Base-by-base conservation (phyloP, 768 basidiomycete species). In the Agaricus subrufescens region DNA sequence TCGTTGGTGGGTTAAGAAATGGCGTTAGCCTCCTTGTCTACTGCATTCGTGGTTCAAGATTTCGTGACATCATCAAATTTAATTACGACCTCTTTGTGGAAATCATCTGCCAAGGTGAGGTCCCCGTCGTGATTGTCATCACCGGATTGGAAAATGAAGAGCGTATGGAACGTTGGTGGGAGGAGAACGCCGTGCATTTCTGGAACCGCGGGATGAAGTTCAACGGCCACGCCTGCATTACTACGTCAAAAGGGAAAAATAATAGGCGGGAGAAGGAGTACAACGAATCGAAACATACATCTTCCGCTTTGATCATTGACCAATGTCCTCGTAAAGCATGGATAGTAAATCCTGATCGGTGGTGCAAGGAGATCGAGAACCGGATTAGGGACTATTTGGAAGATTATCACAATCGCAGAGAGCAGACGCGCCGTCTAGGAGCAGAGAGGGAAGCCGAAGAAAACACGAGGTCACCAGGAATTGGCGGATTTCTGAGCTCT, bases 21-120 rank as follows among this genome's bases (percentile, higher is more conserved):
- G 73, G 76, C 12, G 55, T 78, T 50, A 68, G 65, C 62, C 66
- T 78, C 30, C 71, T 78, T 45, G 59, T 77, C 5, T 78, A 70
- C 60, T 71, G 60, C 54, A 56, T 61, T 27, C 50, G 56, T 29
- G 60, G 52, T 5, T 15, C 50, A 19, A 34, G 60, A 25, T 53
- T 48, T 43, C 54, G 57, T 11, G 42, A 54, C n/a, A 56, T 61
- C 49, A 26, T 61, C 27, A 47, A 54, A 39, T 37, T 48, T 40
- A 58, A 58, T 40, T 58, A 54, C 29, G 57, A 58, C 9, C 47
- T 61, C 9, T 51, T 61, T 47, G 47, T 30, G 12, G n/a, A 42
- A 15, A 44, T 44, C 15, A 50, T 50, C 26, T 61, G 60, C 37
- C 37, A 52, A 19, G 26, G 38, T 4, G 31, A 46, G 25, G 54